phyloP scores from a whole-genome alignment of 345 rosid species.

The Mercurialis annua region DNA sequence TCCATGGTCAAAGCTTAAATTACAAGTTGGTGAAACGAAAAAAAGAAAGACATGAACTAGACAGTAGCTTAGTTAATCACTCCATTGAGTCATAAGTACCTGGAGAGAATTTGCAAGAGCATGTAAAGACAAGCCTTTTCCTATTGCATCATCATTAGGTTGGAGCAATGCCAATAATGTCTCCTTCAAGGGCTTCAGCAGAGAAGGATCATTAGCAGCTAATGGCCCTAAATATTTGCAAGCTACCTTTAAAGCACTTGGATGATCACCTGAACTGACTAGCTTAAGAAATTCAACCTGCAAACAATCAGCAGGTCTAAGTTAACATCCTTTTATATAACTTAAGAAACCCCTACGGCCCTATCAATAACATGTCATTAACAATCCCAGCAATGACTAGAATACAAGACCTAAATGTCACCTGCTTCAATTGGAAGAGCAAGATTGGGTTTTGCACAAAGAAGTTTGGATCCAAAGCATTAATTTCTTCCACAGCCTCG shows the following conservation, averaged over 20 bases:
- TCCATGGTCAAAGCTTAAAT: not conserved
- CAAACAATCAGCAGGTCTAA: constrained; percentile 15
- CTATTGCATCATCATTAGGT: constrained; percentile 51
- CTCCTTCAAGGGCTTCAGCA: constrained; percentile 84
- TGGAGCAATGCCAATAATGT: constrained; percentile 71
- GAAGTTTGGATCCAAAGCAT: constrained; percentile 62
- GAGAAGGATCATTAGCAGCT: constrained; percentile 58
- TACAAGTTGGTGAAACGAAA: not conserved
- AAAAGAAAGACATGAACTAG: not conserved
- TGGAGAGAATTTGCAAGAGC: constrained; percentile 80
- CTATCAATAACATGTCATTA: not conserved
- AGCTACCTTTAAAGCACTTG: constrained; percentile 79
- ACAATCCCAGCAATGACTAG: not conserved
- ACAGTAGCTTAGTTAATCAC: not conserved
- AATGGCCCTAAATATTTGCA: constrained; percentile 84
- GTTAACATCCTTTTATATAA: not conserved
- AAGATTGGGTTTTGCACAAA: constrained; percentile 62
- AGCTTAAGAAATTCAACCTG: constrained; percentile 90
- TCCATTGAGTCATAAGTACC: constrained; percentile 35
- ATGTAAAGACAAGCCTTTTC: constrained; percentile 64
- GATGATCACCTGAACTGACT: constrained; percentile 67
- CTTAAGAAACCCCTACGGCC: not conserved
- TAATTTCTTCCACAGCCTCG: constrained; percentile 75
- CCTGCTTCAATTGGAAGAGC: constrained; percentile 93
- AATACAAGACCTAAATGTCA: constrained; percentile 19